Evolutionary conservation across 2,329 filamentous ascomycete genomes (phyloP).

Genomic region (Ascochyta koolunga): DNA sequence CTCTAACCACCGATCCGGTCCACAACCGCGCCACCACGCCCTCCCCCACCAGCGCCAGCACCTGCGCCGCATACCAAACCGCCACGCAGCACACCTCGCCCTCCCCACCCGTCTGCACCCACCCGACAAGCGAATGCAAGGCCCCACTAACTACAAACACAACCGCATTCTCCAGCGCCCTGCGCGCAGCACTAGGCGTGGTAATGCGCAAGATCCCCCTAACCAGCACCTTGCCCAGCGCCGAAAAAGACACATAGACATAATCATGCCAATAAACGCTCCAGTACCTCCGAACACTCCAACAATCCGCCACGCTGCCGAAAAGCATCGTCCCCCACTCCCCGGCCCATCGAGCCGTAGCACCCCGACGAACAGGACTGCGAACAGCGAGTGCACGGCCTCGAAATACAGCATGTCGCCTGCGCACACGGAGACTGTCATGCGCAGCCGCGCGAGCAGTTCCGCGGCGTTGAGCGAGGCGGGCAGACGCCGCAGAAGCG

Average conservation of each 20-base stretch:
- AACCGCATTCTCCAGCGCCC: slow-evolving; percentile 24
- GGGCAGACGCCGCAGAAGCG: slow-evolving; percentile 15
- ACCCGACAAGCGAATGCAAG: slow-evolving; percentile 21
- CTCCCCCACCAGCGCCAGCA: slow-evolving; percentile 26
- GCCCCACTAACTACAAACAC: slow-evolving; percentile 27
- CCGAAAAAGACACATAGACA: slow-evolving; percentile 21
- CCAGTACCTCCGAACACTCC: slow-evolving; percentile 26
- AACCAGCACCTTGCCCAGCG: slow-evolving; percentile 23
- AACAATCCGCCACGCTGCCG: slow-evolving; percentile 8
- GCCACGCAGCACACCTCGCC: slow-evolving; percentile 22
- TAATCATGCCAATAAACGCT: slow-evolving; percentile 31
- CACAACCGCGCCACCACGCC: slow-evolving; percentile 12
- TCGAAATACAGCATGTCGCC: slow-evolving; percentile 23
- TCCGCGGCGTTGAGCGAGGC: slow-evolving; percentile 2
- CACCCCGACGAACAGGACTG: slow-evolving; percentile 14
- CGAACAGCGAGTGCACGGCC: slow-evolving; percentile 18
- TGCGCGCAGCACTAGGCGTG: background rate
- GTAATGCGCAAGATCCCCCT: slow-evolving; percentile 16
- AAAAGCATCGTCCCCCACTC: slow-evolving; percentile 23
- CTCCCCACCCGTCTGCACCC: slow-evolving; percentile 7
- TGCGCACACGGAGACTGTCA: slow-evolving; percentile 18
- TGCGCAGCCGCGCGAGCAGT: slow-evolving; percentile 4
- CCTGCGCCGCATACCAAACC: slow-evolving; percentile 24
- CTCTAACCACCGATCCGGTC: background rate
- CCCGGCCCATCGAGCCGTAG: slow-evolving; percentile 10